Conservation (phyloP, 305 asterid genomes). For the Caryopteris hybrid region DNA sequence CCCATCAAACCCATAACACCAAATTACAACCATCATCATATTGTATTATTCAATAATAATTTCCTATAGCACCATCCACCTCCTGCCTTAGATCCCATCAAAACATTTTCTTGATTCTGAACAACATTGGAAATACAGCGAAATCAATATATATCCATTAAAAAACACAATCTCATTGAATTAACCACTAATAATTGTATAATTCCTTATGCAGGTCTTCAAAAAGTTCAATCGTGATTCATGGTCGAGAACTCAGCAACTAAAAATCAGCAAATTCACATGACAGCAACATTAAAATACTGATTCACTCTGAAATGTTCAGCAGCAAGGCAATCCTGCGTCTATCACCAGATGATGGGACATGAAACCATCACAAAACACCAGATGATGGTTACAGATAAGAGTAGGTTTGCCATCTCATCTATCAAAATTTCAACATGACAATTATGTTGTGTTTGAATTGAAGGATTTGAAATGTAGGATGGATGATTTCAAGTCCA, state of each 20-base stretch:
- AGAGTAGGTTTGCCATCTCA: constrained; percentile 3
- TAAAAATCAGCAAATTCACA: not conserved
- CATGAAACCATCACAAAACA: not conserved
- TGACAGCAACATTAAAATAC: not conserved
- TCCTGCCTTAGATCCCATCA: not conserved
- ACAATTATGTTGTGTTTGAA: not conserved
- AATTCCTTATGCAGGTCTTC: not conserved
- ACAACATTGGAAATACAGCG: not conserved
- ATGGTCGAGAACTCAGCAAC: not conserved
- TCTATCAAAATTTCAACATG: not conserved
- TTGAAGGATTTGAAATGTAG: too few relatives aligned
- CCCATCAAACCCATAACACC: too few relatives aligned
- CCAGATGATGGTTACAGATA: not conserved
- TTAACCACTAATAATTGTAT: not conserved
- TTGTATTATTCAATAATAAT: too few relatives aligned
- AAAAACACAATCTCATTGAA: not conserved
- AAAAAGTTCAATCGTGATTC: not conserved
- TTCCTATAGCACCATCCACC: too few relatives aligned
- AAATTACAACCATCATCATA: too few relatives aligned
- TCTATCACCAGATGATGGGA: not conserved
- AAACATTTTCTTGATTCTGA: not conserved
- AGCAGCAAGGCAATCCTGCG: not conserved
- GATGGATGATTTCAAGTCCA: too few relatives aligned
- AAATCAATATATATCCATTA: not conserved
- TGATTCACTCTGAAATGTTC: not conserved